Percentiles rank a stretch among this genome's conserved stretches.
Conservation (phyloP, 148 eudicot genomes). For the Euryodendron excelsum region DNA sequence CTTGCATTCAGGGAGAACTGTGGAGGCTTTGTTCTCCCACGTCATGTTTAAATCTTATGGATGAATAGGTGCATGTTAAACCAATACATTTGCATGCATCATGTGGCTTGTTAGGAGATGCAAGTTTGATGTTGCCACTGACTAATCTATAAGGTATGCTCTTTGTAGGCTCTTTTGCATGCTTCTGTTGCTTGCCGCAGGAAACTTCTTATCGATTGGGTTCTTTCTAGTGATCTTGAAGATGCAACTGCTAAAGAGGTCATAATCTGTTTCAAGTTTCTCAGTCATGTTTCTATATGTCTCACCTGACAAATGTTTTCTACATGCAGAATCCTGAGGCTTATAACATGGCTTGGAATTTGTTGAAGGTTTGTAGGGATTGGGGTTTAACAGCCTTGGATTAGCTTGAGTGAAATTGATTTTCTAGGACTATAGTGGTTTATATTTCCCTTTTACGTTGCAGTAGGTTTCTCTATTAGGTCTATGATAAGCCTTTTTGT, state of each 20-base stretch:
- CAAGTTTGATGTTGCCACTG: background rate
- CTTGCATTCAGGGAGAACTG: background rate
- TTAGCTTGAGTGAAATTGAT: background rate
- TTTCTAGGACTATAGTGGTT: background rate
- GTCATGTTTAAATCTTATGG: background rate
- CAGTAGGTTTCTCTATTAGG: conserved; percentile 2
- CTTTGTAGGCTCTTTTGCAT: conserved; percentile 82
- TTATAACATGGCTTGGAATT: conserved; percentile 70
- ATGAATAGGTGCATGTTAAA: background rate
- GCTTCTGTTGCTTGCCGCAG: conserved; percentile 81
- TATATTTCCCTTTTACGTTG: background rate
- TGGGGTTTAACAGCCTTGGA: background rate
- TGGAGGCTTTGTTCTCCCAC: background rate
- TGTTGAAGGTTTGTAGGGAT: conserved; percentile 58
- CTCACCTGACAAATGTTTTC: conserved; percentile 11
- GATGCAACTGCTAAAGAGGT: conserved; percentile 77
- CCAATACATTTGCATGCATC: background rate
- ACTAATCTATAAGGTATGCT: conserved; percentile 8
- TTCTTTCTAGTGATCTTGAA: conserved; percentile 94
- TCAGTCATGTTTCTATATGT: background rate
- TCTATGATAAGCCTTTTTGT: conserved; percentile 11
- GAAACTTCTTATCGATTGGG: conserved; percentile 77
- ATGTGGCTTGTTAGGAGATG: background rate
- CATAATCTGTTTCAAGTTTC: conserved; percentile 14
- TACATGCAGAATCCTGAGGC: conserved; percentile 73